phyloP scores from a whole-genome alignment of 768 basidiomycete genomes.

The Coprinopsis cinerea region DNA sequence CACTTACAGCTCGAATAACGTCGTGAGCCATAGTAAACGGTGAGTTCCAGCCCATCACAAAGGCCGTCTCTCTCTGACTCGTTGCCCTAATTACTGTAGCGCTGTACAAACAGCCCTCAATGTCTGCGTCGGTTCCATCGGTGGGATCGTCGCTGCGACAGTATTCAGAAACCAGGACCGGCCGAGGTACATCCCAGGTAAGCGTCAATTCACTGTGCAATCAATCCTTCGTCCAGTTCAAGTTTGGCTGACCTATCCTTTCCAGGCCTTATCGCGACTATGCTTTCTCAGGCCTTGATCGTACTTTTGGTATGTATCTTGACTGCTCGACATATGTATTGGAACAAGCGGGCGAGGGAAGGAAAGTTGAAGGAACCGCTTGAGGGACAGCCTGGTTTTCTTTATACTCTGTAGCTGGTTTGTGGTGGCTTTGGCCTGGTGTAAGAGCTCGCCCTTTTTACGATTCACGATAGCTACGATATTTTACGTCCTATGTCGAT shows the following conservation, averaged over 20 bases:
- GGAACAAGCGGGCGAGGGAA: conserved; percentile 31
- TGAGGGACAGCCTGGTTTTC: conserved; percentile 32
- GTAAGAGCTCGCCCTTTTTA: too few species aligned
- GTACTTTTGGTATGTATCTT: conserved; percentile 28
- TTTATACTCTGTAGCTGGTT: conserved; percentile 34
- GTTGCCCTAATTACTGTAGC: conserved; percentile 10
- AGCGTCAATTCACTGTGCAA: background rate
- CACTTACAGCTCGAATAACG: conserved; percentile 40
- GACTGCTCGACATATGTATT: conserved; percentile 29
- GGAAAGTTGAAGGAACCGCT: conserved; percentile 26
- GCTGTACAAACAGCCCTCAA: conserved; percentile 35
- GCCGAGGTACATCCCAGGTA: conserved; percentile 41
- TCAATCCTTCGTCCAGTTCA: background rate
- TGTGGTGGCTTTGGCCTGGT: too few species aligned
- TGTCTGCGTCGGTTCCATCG: conserved; percentile 35
- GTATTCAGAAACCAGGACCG: conserved; percentile 36
- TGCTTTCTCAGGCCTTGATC: conserved; percentile 34
- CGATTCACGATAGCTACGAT: too few species aligned
- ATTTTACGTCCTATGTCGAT: too few species aligned
- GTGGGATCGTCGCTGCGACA: conserved; percentile 38
- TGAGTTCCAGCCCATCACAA: conserved; percentile 6
- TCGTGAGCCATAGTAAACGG: conserved; percentile 43
- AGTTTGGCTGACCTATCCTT: background rate
- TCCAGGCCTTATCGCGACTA: conserved; percentile 33
- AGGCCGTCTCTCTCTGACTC: background rate